Percentiles rank a stretch among this genome's conserved stretches.
These are phyloP conservation scores for Boletus rubroflammeus DNA, from an alignment of 768 basidiomycete genomes.

Conservation along the genomic window DNA sequence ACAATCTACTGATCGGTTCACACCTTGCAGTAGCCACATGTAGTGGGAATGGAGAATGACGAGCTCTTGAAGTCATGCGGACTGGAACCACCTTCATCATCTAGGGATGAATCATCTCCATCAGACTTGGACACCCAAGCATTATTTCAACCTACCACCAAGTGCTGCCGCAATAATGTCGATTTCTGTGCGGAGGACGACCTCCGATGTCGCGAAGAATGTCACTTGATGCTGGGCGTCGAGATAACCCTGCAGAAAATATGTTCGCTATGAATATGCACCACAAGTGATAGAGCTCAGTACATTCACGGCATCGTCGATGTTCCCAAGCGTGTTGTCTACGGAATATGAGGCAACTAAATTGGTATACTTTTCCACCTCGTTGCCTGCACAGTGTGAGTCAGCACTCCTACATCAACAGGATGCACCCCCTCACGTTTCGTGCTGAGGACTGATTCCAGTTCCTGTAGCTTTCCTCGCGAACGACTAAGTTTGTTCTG, in stretches of 20 bases:
- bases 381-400: constrained; percentile 41
- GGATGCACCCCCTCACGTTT: constrained; percentile 48
- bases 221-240: constrained; percentile 60
- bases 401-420: constrained; percentile 2
- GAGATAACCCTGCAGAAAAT: constrained; percentile 49
- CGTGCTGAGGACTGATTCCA: constrained; percentile 50
- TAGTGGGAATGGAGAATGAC: constrained; percentile 81
- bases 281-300: background rate
- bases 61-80: constrained; percentile 84
- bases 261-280: constrained; percentile 1
- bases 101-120: constrained; percentile 36
- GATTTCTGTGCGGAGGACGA: constrained; percentile 61
- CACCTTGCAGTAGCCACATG: constrained; percentile 81
- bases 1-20: constrained; percentile 7
- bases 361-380: constrained; percentile 48
- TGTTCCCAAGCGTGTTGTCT: constrained; percentile 48
- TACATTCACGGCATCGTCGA: constrained; percentile 38
- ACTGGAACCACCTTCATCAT: constrained; percentile 65
- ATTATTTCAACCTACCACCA: constrained; percentile 46
- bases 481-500: constrained; percentile 72
- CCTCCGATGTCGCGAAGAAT: constrained; percentile 51
- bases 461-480: constrained; percentile 59
- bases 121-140: background rate
- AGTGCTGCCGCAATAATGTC: constrained; percentile 57
- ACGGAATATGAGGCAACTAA: constrained; percentile 46